Evolutionary conservation across 1,139 yeast genomes (phyloP), one percentile per base, ranked within the genome.

Genomic region (Pichia kudriavzevii): DNA sequence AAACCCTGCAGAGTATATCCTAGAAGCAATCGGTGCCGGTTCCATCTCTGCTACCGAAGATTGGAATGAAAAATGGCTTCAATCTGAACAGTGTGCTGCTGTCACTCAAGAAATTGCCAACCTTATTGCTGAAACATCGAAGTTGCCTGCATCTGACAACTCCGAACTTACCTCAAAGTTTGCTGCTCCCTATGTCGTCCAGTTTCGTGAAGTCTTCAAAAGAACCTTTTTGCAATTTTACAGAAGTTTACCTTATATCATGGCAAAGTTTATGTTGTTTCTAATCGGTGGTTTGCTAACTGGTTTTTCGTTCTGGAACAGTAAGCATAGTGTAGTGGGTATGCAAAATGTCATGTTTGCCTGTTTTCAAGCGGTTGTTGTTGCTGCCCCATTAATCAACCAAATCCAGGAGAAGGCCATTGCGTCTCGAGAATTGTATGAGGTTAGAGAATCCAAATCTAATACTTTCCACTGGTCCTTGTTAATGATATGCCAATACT

Each of bases 401-500:
- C 79, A 75, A 56, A 64, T 69, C 54, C 69, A 74, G 49, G 75
- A 69, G 28, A 63, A 64, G 49, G 76, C 77, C 9, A 63, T 71
- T 38, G 60, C 59, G n/a, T 61, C 73, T 57, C 59, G 42, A 49
- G 78, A 72, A 38, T 53, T 74, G 28, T 76, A 55, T 47, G 81
- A 76, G 53, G 75, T 71, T 9, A 65, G 83, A 52, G 83, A 77
- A 50, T 68, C 73, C 28, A 69, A 71, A 40, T 73, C 81, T 6
- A 75, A 73, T 47, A 75, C 79, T 40, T 77, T 71, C 58, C 79
- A 74, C 46, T 77, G 81, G 79, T 62, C 76, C 11, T 55, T 70
- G n/a, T 55, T 77, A 49, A 56, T 76, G 21, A 32, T 73, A 8
- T 57, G 75, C 2, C 79, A 75, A 49, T 61, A 62, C 38, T 34